A percentile compares a stretch with the other conserved stretches of the same genome.
Evolutionary conservation across 1,284 basidiomycete genomes (phyloP).

Genomic region (Ceratobasidium sp.): DNA sequence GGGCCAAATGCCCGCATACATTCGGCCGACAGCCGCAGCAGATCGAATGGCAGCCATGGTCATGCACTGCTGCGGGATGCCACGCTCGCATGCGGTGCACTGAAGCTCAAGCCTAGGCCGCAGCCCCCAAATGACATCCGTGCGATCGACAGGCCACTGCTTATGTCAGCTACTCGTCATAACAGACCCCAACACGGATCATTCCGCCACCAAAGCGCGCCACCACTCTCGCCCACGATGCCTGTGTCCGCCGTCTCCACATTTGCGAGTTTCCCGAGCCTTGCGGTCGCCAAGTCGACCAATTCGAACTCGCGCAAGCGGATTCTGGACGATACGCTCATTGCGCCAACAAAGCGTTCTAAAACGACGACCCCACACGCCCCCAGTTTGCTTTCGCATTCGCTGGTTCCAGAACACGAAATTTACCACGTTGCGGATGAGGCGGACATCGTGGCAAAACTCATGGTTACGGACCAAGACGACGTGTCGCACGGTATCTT

Average conservation of each 20-base stretch:
- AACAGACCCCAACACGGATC: background rate
- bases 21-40: background rate
- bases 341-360: background rate
- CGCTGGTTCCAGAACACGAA: background rate
- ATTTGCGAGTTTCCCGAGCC: constrained; percentile 4
- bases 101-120: background rate
- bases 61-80: background rate
- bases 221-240: background rate
- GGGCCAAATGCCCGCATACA: background rate
- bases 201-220: background rate
- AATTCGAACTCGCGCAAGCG: background rate
- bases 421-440: background rate
- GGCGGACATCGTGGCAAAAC: constrained; percentile 1
- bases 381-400: background rate
- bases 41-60: background rate
- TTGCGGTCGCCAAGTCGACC: background rate
- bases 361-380: background rate
- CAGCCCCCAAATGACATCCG: background rate
- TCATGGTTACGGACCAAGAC: constrained; percentile 4
- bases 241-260: background rate
- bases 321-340: constrained; percentile 9
- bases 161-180: background rate
- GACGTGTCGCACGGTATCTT: constrained; percentile 17
- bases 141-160: background rate
- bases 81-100: background rate